A percentile compares a stretch with the other conserved stretches of the same genome.
Evolutionary conservation across 2,329 filamentous ascomycete genomes (phyloP).

Genomic region (Blastomyces silverae): DNA sequence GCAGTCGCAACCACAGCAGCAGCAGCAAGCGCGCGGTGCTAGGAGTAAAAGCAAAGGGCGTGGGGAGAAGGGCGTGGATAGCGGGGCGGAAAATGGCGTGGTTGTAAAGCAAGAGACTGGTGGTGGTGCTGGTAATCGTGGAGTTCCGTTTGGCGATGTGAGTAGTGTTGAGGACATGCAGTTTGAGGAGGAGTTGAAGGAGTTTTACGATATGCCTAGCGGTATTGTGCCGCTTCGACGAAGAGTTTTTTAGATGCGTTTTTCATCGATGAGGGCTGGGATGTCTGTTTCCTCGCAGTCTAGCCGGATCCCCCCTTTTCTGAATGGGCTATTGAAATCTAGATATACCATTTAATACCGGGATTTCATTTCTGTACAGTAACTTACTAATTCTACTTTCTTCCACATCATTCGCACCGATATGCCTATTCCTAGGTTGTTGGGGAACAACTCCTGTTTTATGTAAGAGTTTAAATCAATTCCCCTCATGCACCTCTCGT

Average conservation of each 20-base stretch:
- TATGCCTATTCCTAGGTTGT: too few relatives aligned
- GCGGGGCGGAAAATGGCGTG: constrained; percentile 24
- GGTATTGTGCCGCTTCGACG: constrained; percentile 29
- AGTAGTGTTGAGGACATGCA: constrained; percentile 28
- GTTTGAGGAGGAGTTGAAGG: constrained; percentile 34
- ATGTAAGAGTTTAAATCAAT: too few relatives aligned
- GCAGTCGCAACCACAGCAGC: background rate
- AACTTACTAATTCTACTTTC: background rate
- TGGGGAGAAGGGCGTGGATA: constrained; percentile 28
- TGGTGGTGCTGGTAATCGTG: background rate
- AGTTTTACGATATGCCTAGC: constrained; percentile 38
- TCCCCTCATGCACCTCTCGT: background rate
- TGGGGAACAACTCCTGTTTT: too few relatives aligned
- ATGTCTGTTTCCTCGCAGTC: background rate
- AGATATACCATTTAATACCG: background rate
- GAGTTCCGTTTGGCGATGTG: background rate
- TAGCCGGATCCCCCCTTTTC: background rate
- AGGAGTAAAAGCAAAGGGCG: constrained; percentile 22
- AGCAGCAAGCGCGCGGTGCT: constrained; percentile 22
- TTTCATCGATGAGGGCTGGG: background rate
- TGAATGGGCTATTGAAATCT: background rate
- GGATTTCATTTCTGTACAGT: background rate
- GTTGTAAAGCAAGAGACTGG: constrained; percentile 12
- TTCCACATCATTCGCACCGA: background rate
- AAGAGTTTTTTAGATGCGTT: background rate